phyloP scores from a whole-genome alignment of 805 yeast species.

The Suhomyces kilbournensis region DNA sequence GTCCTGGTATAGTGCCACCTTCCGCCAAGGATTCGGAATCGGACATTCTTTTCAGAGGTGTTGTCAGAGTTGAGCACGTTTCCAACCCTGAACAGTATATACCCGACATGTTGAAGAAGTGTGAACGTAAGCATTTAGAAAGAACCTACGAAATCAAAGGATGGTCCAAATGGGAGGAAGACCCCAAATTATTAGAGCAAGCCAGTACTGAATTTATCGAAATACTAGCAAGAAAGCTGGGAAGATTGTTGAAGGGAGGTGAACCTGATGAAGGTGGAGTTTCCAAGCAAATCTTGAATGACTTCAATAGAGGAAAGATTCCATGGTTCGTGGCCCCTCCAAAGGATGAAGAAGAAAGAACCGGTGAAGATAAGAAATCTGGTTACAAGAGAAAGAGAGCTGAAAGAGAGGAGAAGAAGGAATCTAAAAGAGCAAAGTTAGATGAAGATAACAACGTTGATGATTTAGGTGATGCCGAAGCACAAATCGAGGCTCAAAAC shows the following conservation, averaged over 20 bases:
- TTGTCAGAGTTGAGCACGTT: slow-evolving; percentile 97
- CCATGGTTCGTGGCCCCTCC: slow-evolving; percentile 95
- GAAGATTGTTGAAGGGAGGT: slow-evolving; percentile 92
- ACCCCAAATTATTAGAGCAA: slow-evolving; percentile 44
- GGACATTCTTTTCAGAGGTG: slow-evolving; percentile 93
- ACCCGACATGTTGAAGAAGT: slow-evolving; percentile 78
- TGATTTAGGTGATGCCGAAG: slow-evolving; percentile 8
- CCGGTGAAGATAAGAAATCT: slow-evolving; percentile 57
- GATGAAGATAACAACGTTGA: slow-evolving; percentile 19
- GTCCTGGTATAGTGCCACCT: slow-evolving; percentile 99
- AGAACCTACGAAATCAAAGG: slow-evolving; percentile 94
- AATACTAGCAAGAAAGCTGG: slow-evolving; percentile 86
- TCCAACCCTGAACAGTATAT: slow-evolving; percentile 93
- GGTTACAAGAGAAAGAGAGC: slow-evolving; percentile 52
- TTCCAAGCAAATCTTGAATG: slow-evolving; percentile 85
- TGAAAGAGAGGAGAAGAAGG: slow-evolving; percentile 40
- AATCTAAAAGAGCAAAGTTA: slow-evolving; percentile 20
- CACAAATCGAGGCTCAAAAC: slow-evolving; percentile 13
- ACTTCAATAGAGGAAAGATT: slow-evolving; percentile 93
- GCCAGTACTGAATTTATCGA: slow-evolving; percentile 73
- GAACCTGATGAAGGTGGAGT: slow-evolving; percentile 96
- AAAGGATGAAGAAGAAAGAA: slow-evolving; percentile 65
- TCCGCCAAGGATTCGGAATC: slow-evolving; percentile 84
- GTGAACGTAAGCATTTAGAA: slow-evolving; percentile 86
- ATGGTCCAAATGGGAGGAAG: slow-evolving; percentile 57